Evolutionary conservation across 805 yeast species (phyloP).

Genomic region (Candida silvicultrix): DNA sequence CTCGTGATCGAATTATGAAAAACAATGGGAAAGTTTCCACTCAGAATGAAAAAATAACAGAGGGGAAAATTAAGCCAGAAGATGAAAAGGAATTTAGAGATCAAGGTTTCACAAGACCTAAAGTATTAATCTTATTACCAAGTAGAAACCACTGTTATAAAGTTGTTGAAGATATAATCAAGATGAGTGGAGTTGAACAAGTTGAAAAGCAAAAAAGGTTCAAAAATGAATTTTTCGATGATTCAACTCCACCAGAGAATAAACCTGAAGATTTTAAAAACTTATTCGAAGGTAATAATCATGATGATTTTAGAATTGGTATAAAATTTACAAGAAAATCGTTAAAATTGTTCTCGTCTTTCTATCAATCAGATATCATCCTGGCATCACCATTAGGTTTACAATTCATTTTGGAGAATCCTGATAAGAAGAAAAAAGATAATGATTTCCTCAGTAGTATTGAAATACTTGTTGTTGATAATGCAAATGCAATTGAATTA

Average conservation of each 20-base stretch:
- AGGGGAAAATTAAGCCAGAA: conserved; percentile 28
- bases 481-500: conserved; percentile 79
- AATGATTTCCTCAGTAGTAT: conserved; percentile 84
- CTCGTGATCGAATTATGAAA: conserved; percentile 78
- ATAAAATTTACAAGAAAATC: conserved; percentile 85
- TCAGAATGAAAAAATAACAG: conserved; percentile 34
- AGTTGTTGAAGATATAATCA: conserved; percentile 54
- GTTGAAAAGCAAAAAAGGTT: conserved; percentile 80
- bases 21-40: conserved; percentile 55
- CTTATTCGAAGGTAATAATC: conserved; percentile 80
- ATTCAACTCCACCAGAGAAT: conserved; percentile 33
- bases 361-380: conserved; percentile 79
- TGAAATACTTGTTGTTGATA: conserved; percentile 75
- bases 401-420: conserved; percentile 67
- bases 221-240: conserved; percentile 57
- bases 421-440: conserved; percentile 50
- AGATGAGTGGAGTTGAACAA: conserved; percentile 61
- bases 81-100: conserved; percentile 67
- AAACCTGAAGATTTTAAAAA: conserved; percentile 84
- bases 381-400: conserved; percentile 91
- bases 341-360: conserved; percentile 74
- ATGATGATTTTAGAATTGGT: conserved; percentile 91
- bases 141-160: conserved; percentile 75
- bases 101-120: conserved; percentile 95
- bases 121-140: conserved; percentile 76